Evolutionary conservation across 768 basidiomycete species (phyloP).

Genomic region (Aureoboletus auriporus): DNA sequence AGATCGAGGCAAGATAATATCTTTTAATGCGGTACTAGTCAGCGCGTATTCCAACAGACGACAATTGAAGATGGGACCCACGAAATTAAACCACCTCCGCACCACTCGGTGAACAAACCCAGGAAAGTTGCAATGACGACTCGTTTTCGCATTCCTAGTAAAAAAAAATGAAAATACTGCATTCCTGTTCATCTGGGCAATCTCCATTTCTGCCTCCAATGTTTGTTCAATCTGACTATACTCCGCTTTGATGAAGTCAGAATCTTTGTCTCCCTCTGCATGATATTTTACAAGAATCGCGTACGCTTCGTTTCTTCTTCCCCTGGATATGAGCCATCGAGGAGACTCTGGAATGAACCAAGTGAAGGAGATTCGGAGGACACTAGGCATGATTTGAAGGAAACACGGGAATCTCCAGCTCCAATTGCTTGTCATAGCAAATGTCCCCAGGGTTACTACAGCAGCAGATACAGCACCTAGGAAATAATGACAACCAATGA

Average conservation of each 20-base stretch:
- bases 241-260: constrained; percentile 56
- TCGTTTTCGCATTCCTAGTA: constrained; percentile 14
- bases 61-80: background rate
- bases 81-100: constrained; percentile 11
- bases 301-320: no score
- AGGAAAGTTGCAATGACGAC: constrained; percentile 9
- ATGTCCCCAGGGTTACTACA: constrained; percentile 57
- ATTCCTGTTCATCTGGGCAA: background rate
- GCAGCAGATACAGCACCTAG: constrained; percentile 36
- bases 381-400: constrained; percentile 51
- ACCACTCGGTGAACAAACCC: constrained; percentile 10
- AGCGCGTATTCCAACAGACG: background rate
- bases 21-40: constrained; percentile 1
- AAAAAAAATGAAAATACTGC: constrained; percentile 3
- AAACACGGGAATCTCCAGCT: constrained; percentile 65
- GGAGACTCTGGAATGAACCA: constrained; percentile 62
- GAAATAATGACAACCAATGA: background rate
- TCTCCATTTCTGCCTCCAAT: constrained; percentile 30
- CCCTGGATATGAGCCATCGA: constrained; percentile 42
- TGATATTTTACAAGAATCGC: no score
- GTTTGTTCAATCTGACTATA: constrained; percentile 55
- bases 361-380: constrained; percentile 52
- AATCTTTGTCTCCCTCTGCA: constrained; percentile 8
- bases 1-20: constrained; percentile 7
- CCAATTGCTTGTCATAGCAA: constrained; percentile 54